Evolutionary conservation across 2,329 filamentous ascomycete genomes (phyloP), one percentile per base, ranked within the genome.

Genomic region (Neofusicoccum sp.): DNA sequence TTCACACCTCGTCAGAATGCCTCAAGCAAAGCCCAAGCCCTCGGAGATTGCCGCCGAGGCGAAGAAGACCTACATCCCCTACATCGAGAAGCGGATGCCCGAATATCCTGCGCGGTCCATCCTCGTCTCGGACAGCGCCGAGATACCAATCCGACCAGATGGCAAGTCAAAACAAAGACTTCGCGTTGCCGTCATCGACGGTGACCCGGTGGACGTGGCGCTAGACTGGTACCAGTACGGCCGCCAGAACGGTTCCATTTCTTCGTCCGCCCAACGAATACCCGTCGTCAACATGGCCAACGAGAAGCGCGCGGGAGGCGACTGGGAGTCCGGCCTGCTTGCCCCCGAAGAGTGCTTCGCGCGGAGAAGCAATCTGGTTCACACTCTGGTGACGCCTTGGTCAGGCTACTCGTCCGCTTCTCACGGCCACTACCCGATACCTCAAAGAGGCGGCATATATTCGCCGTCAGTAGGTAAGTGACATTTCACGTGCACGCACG

Each of bases 211-310:
- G 8, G 78, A 79, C 63, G 76, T 76, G 85, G 85, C 88, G 28
- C 76, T 90, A 37, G 79, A 83, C 63, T 90, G 87, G 83, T 81
- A 83, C 63, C 73, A 75, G 49, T 74, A 71, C 56, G 67, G 71
- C 22, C 77, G 76, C 65, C 74, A 69, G 47, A 63, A 54, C 6
- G 64, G 44, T 22, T 45, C 39, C 45, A 62, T 50, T 12, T 14
- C 65, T 12, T 44, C 33, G 9, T 44, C 33, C 22, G 47, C 58
- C 11, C 75, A 78, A 2, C 37, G 45, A 12, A 83, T 91, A 62
- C 87, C 88, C 0, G 87, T 91, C 64, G 85, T 92, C 66, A 91
- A 89, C 67, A 85, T 87, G 62, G 90, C 90, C 52, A 91, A 93
- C 76, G 90, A 93, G 73, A 90, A 89, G 71, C 83, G 89, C 41